Base-by-base conservation (phyloP, 345 rosid species). In the Gossypium sturtianum region DNA sequence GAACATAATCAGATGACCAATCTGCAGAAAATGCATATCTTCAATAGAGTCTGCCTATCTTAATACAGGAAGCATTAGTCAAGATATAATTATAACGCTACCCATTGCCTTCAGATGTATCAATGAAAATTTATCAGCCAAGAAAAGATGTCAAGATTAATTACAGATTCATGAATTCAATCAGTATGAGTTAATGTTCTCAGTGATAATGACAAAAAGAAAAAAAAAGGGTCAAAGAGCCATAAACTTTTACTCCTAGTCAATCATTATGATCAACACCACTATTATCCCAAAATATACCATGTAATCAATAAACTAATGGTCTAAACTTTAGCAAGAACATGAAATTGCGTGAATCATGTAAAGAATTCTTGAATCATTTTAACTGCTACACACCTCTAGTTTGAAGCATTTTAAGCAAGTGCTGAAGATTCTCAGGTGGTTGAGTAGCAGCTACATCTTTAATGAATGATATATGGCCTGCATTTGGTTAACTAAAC, bases 331-430 rank as follows among this genome's bases (percentile, higher is more conserved):
- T 75, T 13, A 54, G 52, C 56, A 53, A 67, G 3, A 75, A 43
- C 44, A 56, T 20, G 12, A 8, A 45, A 53, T 12, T 19, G 12
- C 6, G 25, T 12, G 0, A 43, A 73, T n/a, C 9, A 11, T 6
- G 9, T 34, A 7, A 48, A 53, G 22, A 45, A 45, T 22, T 45
- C 38, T 23, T 15, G 56, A 67, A 25, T 7, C 56, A 62, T 34
- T 4, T 41, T 48, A 52, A 73, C 56, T 20, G 22, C 53, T 43
- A 41, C 56, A 27, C 67, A 92, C 93, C 96, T 87, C 81, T 89
- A n/a, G 89, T 85, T 74, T 80, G 87, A 82, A 90, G 97, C 80
- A 92, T 83, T 76, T 87, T 89, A 76, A 92, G 87, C 84, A 90
- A 88, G 74, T 84, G 76, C 19, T 63, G 83, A 74, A 92, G 96